Evolutionary conservation across 345 rosid species (phyloP).

Genomic region (Eucalyptus pauciflora): DNA sequence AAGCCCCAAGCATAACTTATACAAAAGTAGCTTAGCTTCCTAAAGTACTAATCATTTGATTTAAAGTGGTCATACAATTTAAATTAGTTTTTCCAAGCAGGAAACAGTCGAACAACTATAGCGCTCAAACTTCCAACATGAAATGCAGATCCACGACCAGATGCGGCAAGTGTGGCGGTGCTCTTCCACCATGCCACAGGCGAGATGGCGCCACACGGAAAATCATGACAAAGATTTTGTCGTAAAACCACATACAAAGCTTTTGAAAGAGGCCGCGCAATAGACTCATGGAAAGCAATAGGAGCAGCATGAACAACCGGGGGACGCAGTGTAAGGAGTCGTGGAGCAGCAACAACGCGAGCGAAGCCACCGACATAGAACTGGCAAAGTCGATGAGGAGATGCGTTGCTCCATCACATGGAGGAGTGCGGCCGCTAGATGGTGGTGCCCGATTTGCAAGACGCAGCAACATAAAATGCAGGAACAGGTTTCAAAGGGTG

Average conservation of each 20-base stretch:
- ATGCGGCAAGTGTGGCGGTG: rapidly evolving
- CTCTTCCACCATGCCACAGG: neutral
- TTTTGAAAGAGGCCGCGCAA: neutral
- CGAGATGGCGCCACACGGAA: neutral
- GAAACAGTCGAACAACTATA: neutral
- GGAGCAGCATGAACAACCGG: neutral
- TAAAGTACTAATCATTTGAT: neutral
- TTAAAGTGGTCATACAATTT: neutral
- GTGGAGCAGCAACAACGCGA: neutral
- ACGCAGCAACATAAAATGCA: neutral
- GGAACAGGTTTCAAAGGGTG: too few relatives aligned
- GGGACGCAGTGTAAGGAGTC: neutral
- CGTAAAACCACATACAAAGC: neutral
- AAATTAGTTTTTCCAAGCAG: too few relatives aligned
- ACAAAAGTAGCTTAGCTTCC: neutral
- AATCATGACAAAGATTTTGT: neutral
- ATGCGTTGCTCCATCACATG: neutral
- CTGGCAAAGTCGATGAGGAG: neutral
- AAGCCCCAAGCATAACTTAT: neutral
- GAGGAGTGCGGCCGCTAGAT: neutral
- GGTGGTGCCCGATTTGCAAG: neutral
- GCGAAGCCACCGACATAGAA: neutral
- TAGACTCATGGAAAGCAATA: neutral
- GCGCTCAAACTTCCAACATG: neutral
- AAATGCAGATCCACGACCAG: neutral